These are phyloP conservation scores for Wickerhamomyces subpelliculosus DNA, from an alignment of 805 yeast species.

Conservation along the genomic window DNA sequence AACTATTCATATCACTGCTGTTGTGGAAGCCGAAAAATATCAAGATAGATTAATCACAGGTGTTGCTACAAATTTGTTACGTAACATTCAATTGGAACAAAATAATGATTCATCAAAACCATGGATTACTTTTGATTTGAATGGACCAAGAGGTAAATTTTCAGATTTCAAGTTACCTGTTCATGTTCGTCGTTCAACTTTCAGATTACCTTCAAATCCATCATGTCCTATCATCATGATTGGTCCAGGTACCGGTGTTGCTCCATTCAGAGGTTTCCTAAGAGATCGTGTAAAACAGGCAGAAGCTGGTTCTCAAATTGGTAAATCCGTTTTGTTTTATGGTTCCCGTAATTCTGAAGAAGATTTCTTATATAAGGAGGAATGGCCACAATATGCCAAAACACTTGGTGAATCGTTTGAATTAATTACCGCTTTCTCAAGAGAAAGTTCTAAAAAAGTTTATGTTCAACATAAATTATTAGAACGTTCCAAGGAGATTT, in stretches of 20 bases:
- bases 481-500: constrained; percentile 40
- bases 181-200: constrained; percentile 90
- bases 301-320: constrained; percentile 46
- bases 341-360: constrained; percentile 79
- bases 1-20: constrained; percentile 79
- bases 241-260: constrained; percentile 99
- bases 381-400: constrained; percentile 76
- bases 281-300: constrained; percentile 71
- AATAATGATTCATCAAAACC: constrained; percentile 39
- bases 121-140: constrained; percentile 56
- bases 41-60: constrained; percentile 41
- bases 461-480: constrained; percentile 80
- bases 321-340: constrained; percentile 70
- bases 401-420: constrained; percentile 51
- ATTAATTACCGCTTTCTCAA: constrained; percentile 78
- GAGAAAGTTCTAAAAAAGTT: constrained; percentile 56
- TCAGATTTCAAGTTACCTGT: constrained; percentile 62
- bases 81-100: constrained; percentile 57
- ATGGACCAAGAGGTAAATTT: constrained; percentile 72
- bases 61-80: constrained; percentile 84
- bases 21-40: constrained; percentile 53
- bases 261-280: constrained; percentile 94
- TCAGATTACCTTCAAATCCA: constrained; percentile 86
- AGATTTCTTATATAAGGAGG: constrained; percentile 82
- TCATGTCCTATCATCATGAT: constrained; percentile 80